Evolutionary conservation across 345 rosid species (phyloP), one percentile per base, ranked within the genome.

Genomic region (Hibiscus trionum): DNA sequence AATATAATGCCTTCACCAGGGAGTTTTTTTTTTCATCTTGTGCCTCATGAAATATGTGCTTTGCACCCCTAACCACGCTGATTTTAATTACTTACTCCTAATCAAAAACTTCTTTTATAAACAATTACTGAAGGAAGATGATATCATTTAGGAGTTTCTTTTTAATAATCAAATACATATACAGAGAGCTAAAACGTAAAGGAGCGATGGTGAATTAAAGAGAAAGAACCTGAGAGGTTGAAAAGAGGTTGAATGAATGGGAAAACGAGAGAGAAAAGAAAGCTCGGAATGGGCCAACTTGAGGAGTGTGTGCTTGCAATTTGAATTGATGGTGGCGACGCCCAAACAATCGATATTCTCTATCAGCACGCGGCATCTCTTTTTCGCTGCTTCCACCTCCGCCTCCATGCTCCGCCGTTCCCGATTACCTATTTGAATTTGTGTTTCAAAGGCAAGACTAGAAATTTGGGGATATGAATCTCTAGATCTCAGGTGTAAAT

Each of bases 261-360:
- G 49, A 27, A 72, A 82, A 57, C 90, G 84, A 5, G 86, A 78
- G 82, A 91, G 90, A 81, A 90, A 94, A 63, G 79, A 59, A 79
- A 90, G 93, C 78, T 94, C 98, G 47, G 97, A 85, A 61, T 72
- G 77, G 63, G 85, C 92, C 58, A 91, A 82, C 70, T 84, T 86
- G 74, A 84, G 84, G 79, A 94, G 93, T 66, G 96, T 88, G 77
- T 80, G 87, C 42, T 69, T 82, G 82, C 90, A 88, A 0, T 37
- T 59, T 26, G 62, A 59, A 26, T 59, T 59, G 35, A 59, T 63
- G 66, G 83, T 79, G 61, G 66, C 77, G 19, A 79, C 76, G 72
- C 70, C 42, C 59, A 68, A 78, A n/a, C 33, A 4, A 8, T 87
- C 77, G 35, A 94, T 79, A n/a, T 73, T 76, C 4, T 79, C 74